A percentile compares a stretch with the other conserved stretches of the same genome.
These are phyloP conservation scores for Helicocarpus griseus DNA, from an alignment of 2,329 filamentous ascomycete genomes.

Conservation along the genomic window DNA sequence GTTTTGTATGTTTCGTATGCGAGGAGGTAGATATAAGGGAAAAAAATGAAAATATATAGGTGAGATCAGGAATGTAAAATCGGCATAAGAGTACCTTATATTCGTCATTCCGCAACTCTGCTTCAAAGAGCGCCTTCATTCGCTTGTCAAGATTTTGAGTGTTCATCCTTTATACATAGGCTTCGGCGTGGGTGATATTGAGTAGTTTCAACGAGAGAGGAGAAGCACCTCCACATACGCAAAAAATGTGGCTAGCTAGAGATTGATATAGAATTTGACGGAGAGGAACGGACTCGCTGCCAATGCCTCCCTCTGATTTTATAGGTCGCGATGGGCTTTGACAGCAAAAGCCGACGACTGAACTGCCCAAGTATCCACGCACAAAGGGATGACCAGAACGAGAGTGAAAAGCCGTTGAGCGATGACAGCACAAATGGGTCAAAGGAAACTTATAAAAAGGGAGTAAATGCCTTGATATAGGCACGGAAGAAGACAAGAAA, in stretches of 20 bases:
- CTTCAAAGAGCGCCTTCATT: constrained; percentile 1
- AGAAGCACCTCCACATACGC: not conserved
- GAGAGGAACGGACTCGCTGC: too few species aligned
- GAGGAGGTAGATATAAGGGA: not conserved
- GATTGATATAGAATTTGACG: too few species aligned
- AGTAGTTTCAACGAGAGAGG: not conserved
- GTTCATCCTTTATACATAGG: constrained; percentile 1
- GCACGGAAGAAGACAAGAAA: not conserved
- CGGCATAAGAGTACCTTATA: constrained; percentile 1
- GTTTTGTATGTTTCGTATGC: too few species aligned
- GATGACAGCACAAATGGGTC: not conserved
- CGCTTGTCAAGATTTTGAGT: constrained; percentile 1
- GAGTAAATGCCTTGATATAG: not conserved
- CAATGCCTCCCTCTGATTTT: too few species aligned
- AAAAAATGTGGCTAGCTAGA: not conserved
- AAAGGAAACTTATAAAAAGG: not conserved
- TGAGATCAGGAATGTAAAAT: not conserved
- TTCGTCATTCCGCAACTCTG: not conserved
- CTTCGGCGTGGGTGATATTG: too few species aligned
- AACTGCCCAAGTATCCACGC: not conserved
- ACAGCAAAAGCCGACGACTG: not conserved
- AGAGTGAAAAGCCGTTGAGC: not conserved
- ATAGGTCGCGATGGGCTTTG: not conserved
- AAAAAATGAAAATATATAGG: not conserved
- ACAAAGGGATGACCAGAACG: not conserved